These are phyloP conservation scores for Fusarium buharicum DNA, from an alignment of 2,329 filamentous ascomycete species.

Conservation along the genomic window DNA sequence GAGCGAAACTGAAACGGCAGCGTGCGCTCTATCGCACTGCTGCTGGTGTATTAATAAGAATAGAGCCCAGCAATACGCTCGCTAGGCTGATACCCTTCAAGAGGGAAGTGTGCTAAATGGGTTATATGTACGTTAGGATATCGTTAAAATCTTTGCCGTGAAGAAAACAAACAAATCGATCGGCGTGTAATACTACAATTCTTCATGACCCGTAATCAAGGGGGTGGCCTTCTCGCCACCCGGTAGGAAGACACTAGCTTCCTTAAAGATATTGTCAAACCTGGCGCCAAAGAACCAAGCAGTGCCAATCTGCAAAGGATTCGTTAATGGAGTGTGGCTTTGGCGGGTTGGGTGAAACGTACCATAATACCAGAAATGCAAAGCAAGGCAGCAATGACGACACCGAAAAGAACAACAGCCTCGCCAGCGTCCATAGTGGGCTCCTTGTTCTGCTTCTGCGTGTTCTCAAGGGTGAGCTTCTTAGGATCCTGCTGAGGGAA, in stretches of 20 bases:
- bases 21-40: slow-evolving; percentile 28
- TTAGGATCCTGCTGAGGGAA: slow-evolving; percentile 86
- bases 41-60: slow-evolving; percentile 45
- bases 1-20: slow-evolving; percentile 30
- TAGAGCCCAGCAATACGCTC: slow-evolving; percentile 30
- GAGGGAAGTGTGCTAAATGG: slow-evolving; percentile 26
- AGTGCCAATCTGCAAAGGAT: slow-evolving; percentile 69
- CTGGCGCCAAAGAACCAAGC: slow-evolving; percentile 85
- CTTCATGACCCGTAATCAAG: slow-evolving; percentile 48
- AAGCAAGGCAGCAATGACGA: slow-evolving; percentile 74
- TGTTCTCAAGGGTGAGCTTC: slow-evolving; percentile 57
- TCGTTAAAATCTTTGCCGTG: slow-evolving; percentile 40
- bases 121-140: slow-evolving; percentile 48
- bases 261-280: slow-evolving; percentile 68
- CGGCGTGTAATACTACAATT: slow-evolving; percentile 47
- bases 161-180: slow-evolving; percentile 34
- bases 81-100: slow-evolving; percentile 21
- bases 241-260: slow-evolving; percentile 42
- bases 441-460: slow-evolving; percentile 54
- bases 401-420: slow-evolving; percentile 71
- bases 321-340: slow-evolving; percentile 5
- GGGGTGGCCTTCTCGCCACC: slow-evolving; percentile 39
- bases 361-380: slow-evolving; percentile 85
- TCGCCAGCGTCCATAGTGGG: slow-evolving; percentile 66
- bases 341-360: slow-evolving; percentile 50